phyloP scores from a whole-genome alignment of 1,284 basidiomycete genomes.

The Austroboletus niveus region DNA sequence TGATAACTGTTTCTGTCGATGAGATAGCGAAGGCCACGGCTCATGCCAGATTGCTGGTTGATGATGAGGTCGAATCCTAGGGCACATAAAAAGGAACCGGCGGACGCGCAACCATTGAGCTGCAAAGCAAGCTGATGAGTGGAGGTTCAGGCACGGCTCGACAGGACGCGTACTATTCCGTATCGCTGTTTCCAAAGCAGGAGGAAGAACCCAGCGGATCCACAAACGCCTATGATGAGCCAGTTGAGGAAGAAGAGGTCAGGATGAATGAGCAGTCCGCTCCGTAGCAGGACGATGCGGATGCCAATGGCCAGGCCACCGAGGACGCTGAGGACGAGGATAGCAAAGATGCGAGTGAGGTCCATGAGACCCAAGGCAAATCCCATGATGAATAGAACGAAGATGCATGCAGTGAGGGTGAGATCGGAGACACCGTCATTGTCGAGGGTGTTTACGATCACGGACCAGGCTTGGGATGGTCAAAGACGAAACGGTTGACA shows the following conservation, averaged over 20 bases:
- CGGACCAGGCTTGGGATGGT: conserved; percentile 50
- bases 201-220: conserved; percentile 39
- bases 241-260: conserved; percentile 48
- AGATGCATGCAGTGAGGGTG: conserved; percentile 45
- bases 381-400: conserved; percentile 49
- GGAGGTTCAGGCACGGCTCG: not conserved
- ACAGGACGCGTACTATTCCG: conserved; percentile 48
- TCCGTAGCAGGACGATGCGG: conserved; percentile 51
- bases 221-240: conserved; percentile 47
- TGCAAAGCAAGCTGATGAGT: conserved; percentile 20
- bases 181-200: conserved; percentile 45
- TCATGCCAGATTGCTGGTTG: conserved; percentile 59
- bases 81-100: conserved; percentile 56
- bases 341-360: conserved; percentile 45
- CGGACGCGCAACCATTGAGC: conserved; percentile 51
- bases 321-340: conserved; percentile 43
- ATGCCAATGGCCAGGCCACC: conserved; percentile 59
- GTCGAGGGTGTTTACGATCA: conserved; percentile 54
- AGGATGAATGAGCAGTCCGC: conserved; percentile 45
- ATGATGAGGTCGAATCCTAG: conserved; percentile 57
- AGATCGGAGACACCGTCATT: conserved; percentile 50
- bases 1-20: conserved; percentile 62
- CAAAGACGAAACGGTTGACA: conserved; percentile 2
- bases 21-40: conserved; percentile 58
- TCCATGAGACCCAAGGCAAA: conserved; percentile 52